Evolutionary conservation across 208 protist species (phyloP), one percentile per base, ranked within the genome.

Genomic region (Plasmodiophora brassicae): DNA sequence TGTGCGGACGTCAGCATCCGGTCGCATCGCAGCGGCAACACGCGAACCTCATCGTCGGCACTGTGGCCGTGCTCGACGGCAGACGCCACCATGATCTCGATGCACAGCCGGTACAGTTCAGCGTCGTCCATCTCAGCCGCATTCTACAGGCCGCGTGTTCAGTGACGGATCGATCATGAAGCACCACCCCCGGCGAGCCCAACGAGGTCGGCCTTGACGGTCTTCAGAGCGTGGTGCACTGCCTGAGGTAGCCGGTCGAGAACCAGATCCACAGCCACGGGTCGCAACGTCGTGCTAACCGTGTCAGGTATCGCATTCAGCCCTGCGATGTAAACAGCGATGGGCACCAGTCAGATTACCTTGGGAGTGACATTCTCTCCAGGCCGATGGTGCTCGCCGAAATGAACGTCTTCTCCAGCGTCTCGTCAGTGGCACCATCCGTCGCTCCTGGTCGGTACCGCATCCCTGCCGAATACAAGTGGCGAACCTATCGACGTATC

Each of bases 281-380:
- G 14, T 14, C 32, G 41, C 5, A 78, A 38, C 14, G 65, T 78
- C 65, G 65, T 78, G 41, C 65, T 78, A 38, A 14, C 5, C 20
- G n/a, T 32, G 32, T 32, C 32, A 78, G 5, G 14, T 8, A 32
- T 78, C 41, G 65, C 5, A n/a, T n/a, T n/a, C n/a, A n/a, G n/a
- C n/a, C n/a, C n/a, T n/a, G n/a, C 65, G 50, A 14, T 8, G 65
- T 44, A 32, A 36, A 78, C 20, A 78, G 14, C 20, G 14, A 78
- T 5, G 65, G 5, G n/a, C n/a, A n/a, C n/a, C n/a, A n/a, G n/a
- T 38, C 32, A 32, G 65, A 5, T 36, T 78, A 78, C 65, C 65
- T 78, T 38, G 65, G 65, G 5, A 78, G 65, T 8, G 65, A 78
- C n/a, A 78, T 36, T 32, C n/a, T 78, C 65, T 78, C 65, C n/a